Conservation (phyloP, 805 yeast species). For the Candida broadrunensis region DNA sequence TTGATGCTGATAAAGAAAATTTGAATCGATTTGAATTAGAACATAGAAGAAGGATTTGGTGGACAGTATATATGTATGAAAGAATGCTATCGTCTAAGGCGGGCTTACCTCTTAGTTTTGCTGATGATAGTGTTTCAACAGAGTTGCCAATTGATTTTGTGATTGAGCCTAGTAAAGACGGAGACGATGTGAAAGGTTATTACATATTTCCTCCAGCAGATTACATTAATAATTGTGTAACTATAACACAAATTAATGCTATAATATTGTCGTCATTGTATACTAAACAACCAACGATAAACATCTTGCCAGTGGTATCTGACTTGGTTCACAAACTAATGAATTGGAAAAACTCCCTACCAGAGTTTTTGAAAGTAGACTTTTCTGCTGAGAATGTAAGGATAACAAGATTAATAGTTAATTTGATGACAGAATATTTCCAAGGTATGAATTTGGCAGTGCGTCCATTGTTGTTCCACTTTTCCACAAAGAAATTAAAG, state of each 20-base stretch:
- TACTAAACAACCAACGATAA: slow-evolving; percentile 73
- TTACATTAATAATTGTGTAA: slow-evolving; percentile 71
- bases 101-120: slow-evolving; percentile 73
- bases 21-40: slow-evolving; percentile 52
- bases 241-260: slow-evolving; percentile 76
- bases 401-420: slow-evolving; percentile 65
- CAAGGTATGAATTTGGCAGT: slow-evolving; percentile 81
- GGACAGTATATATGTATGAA: slow-evolving; percentile 52
- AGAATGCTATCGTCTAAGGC: slow-evolving; percentile 81
- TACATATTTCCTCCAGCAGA: slow-evolving; percentile 80
- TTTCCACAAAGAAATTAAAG: slow-evolving; percentile 64
- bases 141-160: slow-evolving; percentile 73
- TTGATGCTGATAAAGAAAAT: slow-evolving; percentile 69
- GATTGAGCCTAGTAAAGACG: slow-evolving; percentile 44
- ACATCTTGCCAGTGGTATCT: slow-evolving; percentile 70
- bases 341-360: slow-evolving; percentile 65
- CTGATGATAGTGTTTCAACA: slow-evolving; percentile 79
- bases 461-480: slow-evolving; percentile 72
- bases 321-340: slow-evolving; percentile 64
- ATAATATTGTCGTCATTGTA: slow-evolving; percentile 65
- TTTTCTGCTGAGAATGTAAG: slow-evolving; percentile 51
- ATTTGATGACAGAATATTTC: slow-evolving; percentile 78
- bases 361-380: slow-evolving; percentile 63
- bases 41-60: slow-evolving; percentile 47
- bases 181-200: slow-evolving; percentile 55